Evolutionary conservation across 2,329 filamentous ascomycete genomes (phyloP).

Genomic region (Claviceps digitariae): DNA sequence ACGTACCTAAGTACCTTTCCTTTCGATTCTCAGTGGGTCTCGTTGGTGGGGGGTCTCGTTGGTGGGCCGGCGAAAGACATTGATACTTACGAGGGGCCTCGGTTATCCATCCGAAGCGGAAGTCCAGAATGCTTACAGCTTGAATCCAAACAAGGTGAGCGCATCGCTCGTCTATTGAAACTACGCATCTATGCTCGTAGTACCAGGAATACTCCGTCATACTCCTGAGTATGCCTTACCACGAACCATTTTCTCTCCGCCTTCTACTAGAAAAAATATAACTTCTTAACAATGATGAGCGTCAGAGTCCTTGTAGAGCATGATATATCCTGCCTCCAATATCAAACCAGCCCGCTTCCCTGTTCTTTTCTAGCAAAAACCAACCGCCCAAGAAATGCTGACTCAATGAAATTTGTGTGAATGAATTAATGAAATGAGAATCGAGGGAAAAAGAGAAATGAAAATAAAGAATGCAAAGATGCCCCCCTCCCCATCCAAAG

Average conservation of each 20-base stretch:
- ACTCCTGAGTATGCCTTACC: not conserved
- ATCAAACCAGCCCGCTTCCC: not conserved
- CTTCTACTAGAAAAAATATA: not conserved
- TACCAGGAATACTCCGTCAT: not conserved
- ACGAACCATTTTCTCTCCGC: not conserved
- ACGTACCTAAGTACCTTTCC: not conserved
- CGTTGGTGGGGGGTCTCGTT: no score
- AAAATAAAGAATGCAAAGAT: not conserved
- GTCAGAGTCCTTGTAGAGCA: not conserved
- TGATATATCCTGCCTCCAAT: not conserved
- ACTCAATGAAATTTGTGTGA: constrained; percentile 1
- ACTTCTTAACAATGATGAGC: not conserved
- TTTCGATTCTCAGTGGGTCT: no score
- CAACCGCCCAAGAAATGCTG: constrained; percentile 5
- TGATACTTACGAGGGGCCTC: no score
- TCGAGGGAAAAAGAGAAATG: not conserved
- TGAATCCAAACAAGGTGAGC: constrained; percentile 2
- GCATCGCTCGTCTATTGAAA: constrained; percentile 11
- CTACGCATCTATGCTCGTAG: constrained; percentile 1
- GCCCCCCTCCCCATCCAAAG: not conserved
- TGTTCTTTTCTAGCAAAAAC: constrained; percentile 6
- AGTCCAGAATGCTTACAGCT: not conserved
- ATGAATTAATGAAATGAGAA: not conserved
- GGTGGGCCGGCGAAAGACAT: no score
- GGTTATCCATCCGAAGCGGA: not conserved